Evolutionary conservation across 2,329 filamentous ascomycete genomes (phyloP).

Genomic region (Fusarium clavum): DNA sequence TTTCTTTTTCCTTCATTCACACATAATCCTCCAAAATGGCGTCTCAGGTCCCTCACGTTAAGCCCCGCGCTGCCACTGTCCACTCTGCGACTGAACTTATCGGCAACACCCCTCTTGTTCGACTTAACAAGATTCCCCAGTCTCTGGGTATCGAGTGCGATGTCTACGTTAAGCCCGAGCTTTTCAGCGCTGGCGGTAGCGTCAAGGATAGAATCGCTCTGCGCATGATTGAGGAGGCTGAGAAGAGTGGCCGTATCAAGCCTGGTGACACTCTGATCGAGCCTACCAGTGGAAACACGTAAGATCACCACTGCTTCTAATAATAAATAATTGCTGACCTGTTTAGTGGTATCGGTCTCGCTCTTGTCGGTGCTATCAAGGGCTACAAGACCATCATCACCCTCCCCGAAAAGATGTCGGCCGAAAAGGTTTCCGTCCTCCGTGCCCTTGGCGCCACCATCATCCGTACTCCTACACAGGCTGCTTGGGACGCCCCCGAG

Average conservation of each 20-base stretch:
- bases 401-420: conserved; percentile 98
- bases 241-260: conserved; percentile 91
- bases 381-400: conserved; percentile 99
- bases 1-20: too few relatives aligned
- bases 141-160: conserved; percentile 89
- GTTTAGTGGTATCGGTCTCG: conserved; percentile 85
- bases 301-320: conserved; percentile 37
- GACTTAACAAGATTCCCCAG: conserved; percentile 91
- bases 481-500: conserved; percentile 93
- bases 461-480: conserved; percentile 95
- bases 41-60: conserved; percentile 48
- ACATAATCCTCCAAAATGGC: conserved; percentile 32
- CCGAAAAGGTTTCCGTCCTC: conserved; percentile 95
- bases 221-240: conserved; percentile 97
- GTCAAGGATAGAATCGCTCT: conserved; percentile 96
- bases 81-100: conserved; percentile 86
- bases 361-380: conserved; percentile 93
- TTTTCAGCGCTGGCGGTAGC: conserved; percentile 93
- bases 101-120: conserved; percentile 94
- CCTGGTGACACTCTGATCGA: conserved; percentile 97
- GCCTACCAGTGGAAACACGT: conserved; percentile 96
- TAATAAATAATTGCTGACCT: conserved; percentile 1
- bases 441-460: conserved; percentile 96
- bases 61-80: conserved; percentile 54
- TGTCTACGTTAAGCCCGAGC: conserved; percentile 91